phyloP scores from a whole-genome alignment of 2,329 filamentous ascomycete species.

The Neofusicoccum cordaticola region DNA sequence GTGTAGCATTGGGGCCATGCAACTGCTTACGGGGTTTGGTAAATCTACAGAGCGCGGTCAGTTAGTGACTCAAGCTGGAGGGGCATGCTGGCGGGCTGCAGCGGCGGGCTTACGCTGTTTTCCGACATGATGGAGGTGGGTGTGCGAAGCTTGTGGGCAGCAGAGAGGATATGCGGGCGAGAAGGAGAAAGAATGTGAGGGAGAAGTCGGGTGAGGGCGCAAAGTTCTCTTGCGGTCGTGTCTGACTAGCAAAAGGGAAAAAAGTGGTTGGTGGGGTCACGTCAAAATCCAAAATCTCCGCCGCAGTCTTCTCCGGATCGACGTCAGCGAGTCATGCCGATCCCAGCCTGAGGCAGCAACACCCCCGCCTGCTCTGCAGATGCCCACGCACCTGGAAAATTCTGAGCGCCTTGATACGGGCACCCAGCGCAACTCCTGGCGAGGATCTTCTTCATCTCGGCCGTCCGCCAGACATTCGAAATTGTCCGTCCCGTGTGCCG shows the following conservation, averaged over 20 bases:
- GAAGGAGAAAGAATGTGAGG: not conserved
- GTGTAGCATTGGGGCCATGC: not conserved
- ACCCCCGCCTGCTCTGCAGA: not conserved
- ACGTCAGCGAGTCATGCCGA: conserved; percentile 16
- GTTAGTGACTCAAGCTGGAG: not conserved
- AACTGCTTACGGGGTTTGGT: conserved; percentile 16
- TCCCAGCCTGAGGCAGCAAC: not conserved
- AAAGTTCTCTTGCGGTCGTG: not conserved
- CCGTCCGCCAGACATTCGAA: too few species aligned
- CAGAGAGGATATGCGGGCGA: too few species aligned
- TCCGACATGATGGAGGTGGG: not conserved
- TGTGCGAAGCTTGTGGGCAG: not conserved
- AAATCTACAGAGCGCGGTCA: not conserved
- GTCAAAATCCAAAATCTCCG: conserved; percentile 1
- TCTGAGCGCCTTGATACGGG: not conserved
- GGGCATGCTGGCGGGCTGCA: not conserved
- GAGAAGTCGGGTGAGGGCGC: not conserved
- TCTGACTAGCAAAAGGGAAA: not conserved
- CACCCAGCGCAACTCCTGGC: too few species aligned
- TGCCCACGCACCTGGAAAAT: not conserved
- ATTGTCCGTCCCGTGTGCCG: too few species aligned
- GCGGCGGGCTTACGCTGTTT: conserved; percentile 15
- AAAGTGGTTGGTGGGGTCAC: conserved; percentile 17
- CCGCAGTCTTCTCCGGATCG: conserved; percentile 16
- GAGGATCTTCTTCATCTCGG: too few species aligned